phyloP scores from a whole-genome alignment of 768 basidiomycete species.

The Mycena maculata region DNA sequence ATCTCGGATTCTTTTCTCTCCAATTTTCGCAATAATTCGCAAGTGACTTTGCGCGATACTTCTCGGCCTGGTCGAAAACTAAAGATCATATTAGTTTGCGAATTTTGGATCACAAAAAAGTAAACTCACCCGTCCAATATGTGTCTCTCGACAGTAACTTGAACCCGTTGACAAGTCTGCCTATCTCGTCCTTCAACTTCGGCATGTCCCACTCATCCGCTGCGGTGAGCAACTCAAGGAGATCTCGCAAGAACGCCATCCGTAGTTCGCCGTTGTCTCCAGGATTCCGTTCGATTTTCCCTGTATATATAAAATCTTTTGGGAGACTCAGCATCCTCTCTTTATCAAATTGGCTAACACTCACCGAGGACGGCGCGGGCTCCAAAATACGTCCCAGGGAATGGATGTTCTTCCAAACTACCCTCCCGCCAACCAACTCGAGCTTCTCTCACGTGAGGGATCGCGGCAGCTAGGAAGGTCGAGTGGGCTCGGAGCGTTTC shows the following conservation, averaged over 20 bases:
- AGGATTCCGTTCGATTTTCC: slow-evolving; percentile 21
- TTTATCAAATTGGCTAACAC: not conserved
- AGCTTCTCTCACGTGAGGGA: slow-evolving; percentile 30
- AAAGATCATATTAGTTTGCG: not conserved
- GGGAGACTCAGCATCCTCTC: slow-evolving; percentile 6
- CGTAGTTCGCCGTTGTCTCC: slow-evolving; percentile 12
- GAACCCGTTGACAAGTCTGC: slow-evolving; percentile 23
- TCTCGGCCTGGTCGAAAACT: slow-evolving; percentile 17
- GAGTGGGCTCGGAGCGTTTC: slow-evolving; percentile 51
- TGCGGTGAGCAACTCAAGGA: slow-evolving; percentile 30
- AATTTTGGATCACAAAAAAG: not conserved
- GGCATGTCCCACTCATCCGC: slow-evolving; percentile 36
- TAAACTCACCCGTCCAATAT: slow-evolving; percentile 28
- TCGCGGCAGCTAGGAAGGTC: slow-evolving; percentile 48
- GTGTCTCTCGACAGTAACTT: slow-evolving; percentile 31
- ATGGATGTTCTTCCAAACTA: not conserved
- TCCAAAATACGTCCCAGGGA: slow-evolving; percentile 36
- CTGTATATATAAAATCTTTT: slow-evolving; percentile 33
- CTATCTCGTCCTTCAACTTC: slow-evolving; percentile 35
- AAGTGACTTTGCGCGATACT: slow-evolving; percentile 16
- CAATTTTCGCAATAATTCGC: slow-evolving; percentile 30
- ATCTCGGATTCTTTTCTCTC: slow-evolving; percentile 17
- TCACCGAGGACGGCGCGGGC: slow-evolving; percentile 30
- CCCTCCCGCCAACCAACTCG: slow-evolving; percentile 26
- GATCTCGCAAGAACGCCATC: slow-evolving; percentile 23